Evolutionary conservation across 352 stramenopile genomes (phyloP), one percentile per base, ranked within the genome.

Genomic region (Pythium sp.): DNA sequence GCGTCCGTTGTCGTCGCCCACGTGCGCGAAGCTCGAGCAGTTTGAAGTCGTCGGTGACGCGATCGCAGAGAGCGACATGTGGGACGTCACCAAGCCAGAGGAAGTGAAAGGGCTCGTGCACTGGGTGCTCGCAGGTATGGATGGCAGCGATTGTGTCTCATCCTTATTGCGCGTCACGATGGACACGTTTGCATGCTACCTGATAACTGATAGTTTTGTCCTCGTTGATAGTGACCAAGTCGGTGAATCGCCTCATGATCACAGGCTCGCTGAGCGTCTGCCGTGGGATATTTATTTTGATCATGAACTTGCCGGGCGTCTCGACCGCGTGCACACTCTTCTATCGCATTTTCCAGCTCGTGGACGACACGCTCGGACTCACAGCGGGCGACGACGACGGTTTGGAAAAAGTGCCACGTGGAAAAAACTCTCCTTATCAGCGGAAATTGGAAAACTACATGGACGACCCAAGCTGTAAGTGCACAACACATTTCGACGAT

Each of bases 231-330:
- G 77, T 91, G 30, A 78, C 78, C 46, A 78, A 78, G 22, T 91
- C 77, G 36, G 70, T 94, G 66, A 90, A 86, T 57, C 74, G 75
- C 60, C 67, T 94, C 22, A 73, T 80, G 61, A 28, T 88, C 8
- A 70, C 71, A 6, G 72, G 74, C 22, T 80, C 86, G 3, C 46
- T 89, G n/a, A 69, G 83, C 56, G 67, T 89, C 47, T 94, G 84
- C 55, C 78, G 81, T 38, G 74, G 81, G 36, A 82, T 94, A 61
- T 90, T 88, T 72, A 86, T 91, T 69, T 63, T 94, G 36, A 76
- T 94, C 36, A 86, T 90, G 79, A 90, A 78, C 69, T 69, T 94
- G 28, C 84, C 86, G 12, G 86, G 84, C 49, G 79, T 94, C 54
- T 89, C 84, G 34, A 87, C 82, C 1, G 74, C 80, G 0, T 93